These are phyloP conservation scores for Candida jianshihensis DNA, from an alignment of 805 yeast species.

Conservation along the genomic window DNA sequence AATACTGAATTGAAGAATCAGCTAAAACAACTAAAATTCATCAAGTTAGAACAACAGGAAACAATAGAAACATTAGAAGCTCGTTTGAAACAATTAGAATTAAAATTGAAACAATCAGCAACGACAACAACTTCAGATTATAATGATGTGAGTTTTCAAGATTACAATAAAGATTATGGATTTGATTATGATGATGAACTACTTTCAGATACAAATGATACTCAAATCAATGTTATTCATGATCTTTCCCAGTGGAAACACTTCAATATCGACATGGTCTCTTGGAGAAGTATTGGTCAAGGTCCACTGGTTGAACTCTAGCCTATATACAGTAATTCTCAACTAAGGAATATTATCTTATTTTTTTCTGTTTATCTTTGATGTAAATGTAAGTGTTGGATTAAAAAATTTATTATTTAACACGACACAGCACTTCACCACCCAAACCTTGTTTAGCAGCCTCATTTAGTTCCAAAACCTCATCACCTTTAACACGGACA, in stretches of 20 bases:
- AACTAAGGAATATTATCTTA: background rate
- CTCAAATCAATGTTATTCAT: too few species aligned
- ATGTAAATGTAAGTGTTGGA: too few species aligned
- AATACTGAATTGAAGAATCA: slow-evolving; percentile 29
- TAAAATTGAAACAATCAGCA: slow-evolving; percentile 21
- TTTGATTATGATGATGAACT: slow-evolving; percentile 18
- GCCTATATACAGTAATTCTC: background rate
- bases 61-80: slow-evolving; percentile 25
- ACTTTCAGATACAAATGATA: too few species aligned
- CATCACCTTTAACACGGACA: slow-evolving; percentile 41
- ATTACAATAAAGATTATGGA: slow-evolving; percentile 8
- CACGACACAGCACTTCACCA: slow-evolving; percentile 81
- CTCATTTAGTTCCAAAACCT: slow-evolving; percentile 71
- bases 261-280: slow-evolving; percentile 83
- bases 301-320: slow-evolving; percentile 53
- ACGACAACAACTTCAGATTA: slow-evolving; percentile 13
- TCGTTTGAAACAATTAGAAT: slow-evolving; percentile 20
- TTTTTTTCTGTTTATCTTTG: too few species aligned
- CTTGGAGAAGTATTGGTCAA: slow-evolving; percentile 67
- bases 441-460: slow-evolving; percentile 67
- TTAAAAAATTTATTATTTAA: too few species aligned
- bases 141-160: too few species aligned
- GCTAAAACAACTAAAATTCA: slow-evolving; percentile 29
- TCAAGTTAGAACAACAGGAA: slow-evolving; percentile 29
- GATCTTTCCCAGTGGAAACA: too few species aligned